phyloP scores from a whole-genome alignment of 306 rosid species.

The Pachyrhizus erosus region DNA sequence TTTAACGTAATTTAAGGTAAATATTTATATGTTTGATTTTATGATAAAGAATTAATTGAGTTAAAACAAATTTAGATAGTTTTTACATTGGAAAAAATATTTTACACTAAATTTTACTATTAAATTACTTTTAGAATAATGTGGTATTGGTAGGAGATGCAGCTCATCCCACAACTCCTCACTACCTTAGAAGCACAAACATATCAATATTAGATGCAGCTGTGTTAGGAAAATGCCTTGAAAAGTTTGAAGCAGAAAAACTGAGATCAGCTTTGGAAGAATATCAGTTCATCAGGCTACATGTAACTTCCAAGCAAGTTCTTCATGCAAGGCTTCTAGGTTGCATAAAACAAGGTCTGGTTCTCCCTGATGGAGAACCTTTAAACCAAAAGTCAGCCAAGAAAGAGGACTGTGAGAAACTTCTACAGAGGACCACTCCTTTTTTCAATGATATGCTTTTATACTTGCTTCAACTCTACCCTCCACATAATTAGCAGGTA shows the following conservation, averaged over 20 bases:
- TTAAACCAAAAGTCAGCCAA: slow-evolving; percentile 58
- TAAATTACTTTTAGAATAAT: slow-evolving; percentile 65
- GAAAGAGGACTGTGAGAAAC: slow-evolving; percentile 66
- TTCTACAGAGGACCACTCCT: slow-evolving; percentile 68
- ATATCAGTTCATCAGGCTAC: slow-evolving; percentile 65
- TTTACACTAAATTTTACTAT: too few relatives aligned
- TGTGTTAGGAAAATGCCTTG: slow-evolving; percentile 78
- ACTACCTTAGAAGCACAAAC: slow-evolving; percentile 78
- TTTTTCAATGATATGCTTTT: slow-evolving; percentile 64
- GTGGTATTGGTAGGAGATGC: slow-evolving; percentile 88
- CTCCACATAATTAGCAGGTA: neutral
- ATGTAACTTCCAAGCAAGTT: slow-evolving; percentile 67
- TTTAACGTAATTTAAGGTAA: neutral
- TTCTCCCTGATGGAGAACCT: slow-evolving; percentile 51
- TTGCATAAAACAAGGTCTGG: slow-evolving; percentile 71
- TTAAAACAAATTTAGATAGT: too few relatives aligned
- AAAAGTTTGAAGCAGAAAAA: slow-evolving; percentile 67
- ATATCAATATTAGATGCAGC: slow-evolving; percentile 88
- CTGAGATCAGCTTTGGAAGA: slow-evolving; percentile 68
- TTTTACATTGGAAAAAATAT: too few relatives aligned
- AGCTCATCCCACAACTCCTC: slow-evolving; percentile 95
- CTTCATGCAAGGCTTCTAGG: slow-evolving; percentile 77
- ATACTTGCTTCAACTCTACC: slow-evolving; percentile 30
- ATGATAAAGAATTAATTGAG: too few relatives aligned
- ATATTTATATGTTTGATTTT: neutral